A percentile compares a stretch with the other conserved stretches of the same genome.
Evolutionary conservation across 352 stramenopile genomes (phyloP).

Genomic region (Achlya hypogyna): DNA sequence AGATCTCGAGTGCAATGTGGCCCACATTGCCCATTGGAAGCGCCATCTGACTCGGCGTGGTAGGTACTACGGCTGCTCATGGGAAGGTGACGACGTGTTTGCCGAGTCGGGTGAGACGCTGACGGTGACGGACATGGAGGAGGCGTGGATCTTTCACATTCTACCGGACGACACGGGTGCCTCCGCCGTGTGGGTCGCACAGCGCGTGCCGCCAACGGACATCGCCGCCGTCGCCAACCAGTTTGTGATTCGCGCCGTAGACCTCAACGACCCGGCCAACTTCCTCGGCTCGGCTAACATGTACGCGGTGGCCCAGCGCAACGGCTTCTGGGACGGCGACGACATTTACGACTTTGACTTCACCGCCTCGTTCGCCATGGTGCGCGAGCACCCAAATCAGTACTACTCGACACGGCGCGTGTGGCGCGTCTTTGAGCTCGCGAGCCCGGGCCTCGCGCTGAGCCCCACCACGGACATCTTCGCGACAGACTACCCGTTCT

Average conservation of each 20-base stretch:
- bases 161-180: slow-evolving; percentile 86
- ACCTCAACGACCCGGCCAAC: slow-evolving; percentile 57
- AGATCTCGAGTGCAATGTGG: not conserved
- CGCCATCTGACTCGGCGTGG: too few relatives aligned
- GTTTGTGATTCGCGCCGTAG: slow-evolving; percentile 89
- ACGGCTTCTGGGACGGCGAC: slow-evolving; percentile 64
- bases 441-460: slow-evolving; percentile 54
- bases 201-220: slow-evolving; percentile 84
- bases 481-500: slow-evolving; percentile 80
- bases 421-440: slow-evolving; percentile 84
- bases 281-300: slow-evolving; percentile 88
- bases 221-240: slow-evolving; percentile 86
- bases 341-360: slow-evolving; percentile 71
- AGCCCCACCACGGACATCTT: slow-evolving; percentile 65
- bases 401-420: slow-evolving; percentile 85
- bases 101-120: slow-evolving; percentile 84
- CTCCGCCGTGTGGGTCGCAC: slow-evolving; percentile 87
- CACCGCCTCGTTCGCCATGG: slow-evolving; percentile 66
- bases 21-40: too few relatives aligned
- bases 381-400: slow-evolving; percentile 27
- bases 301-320: slow-evolving; percentile 76
- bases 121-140: slow-evolving; percentile 82
- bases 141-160: slow-evolving; percentile 96
- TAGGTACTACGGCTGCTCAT: slow-evolving; percentile 84
- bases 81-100: slow-evolving; percentile 54